Base-by-base conservation (phyloP, 345 rosid species). In the Dipteronia sinensis region DNA sequence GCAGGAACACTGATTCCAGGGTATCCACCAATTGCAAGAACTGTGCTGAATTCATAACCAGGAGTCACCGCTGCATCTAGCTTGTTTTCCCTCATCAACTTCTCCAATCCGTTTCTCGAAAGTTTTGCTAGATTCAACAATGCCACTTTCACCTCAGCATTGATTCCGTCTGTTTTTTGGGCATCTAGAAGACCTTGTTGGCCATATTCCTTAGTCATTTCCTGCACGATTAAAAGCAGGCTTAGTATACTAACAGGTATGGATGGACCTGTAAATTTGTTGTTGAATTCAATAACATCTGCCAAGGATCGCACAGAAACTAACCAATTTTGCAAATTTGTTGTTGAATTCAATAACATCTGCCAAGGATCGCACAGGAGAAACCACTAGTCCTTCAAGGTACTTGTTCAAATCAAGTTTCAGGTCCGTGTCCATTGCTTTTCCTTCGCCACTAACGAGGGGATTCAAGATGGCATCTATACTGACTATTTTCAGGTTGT, bases 1-100 rank as follows among this genome's bases (percentile, higher is more conserved):
- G 87, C 87, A 0, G 90, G 90, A 4, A 88, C 89, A 55, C 20
- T 79, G 8, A 85, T 80, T 44, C 87, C 88, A 0, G 88, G 88
- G n/a, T 42, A 82, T 44, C 88, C 87, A 68, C 83, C 86, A 0
- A 56, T 76, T 53, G 86, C 88, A 2, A 88, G 80, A 29, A 85
- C 72, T 59, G 64, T 59, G 1, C 11, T 6, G 44, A 6, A 1
- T 29, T n/a, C 49, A 10, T 63, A 2, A 25, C 76, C 69, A 0
- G 76, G 76, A 3, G 77, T 58, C 59, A 85, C 79, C 25, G 85
- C 9, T 2, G 90, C 87, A 56, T 85, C 90, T 40, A 85, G 77
- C n/a, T 84, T 76, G 23, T 88, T 22, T 1, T 82, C 78, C 67
- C 16, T 25, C 78, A 85, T 79, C 78, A 81, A 11, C 65, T 81